Evolutionary conservation across 257 asterid species (phyloP), one percentile per base, ranked within the genome.

Genomic region (Buddleja alternifolia): DNA sequence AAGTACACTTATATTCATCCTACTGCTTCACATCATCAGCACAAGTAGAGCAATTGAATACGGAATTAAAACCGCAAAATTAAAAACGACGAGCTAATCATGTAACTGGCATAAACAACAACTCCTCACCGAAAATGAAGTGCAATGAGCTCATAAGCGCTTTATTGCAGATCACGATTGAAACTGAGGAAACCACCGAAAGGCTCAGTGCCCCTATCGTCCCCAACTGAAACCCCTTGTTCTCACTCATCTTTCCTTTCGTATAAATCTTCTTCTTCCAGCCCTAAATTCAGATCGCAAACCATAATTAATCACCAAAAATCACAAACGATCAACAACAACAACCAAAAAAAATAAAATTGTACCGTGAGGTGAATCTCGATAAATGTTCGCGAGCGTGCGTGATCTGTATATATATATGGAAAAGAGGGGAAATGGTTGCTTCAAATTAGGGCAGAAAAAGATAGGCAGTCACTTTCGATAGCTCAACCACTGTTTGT

Each of bases 131-230:
- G 34, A 91, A 91, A 67, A 75, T 89, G 71, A 91, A 88, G 74
- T 90, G 85, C 54, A 91, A 69, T 46, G 81, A 56, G 82, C 95
- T 91, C 95, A 88, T 88, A 39, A 88, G 96, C 73, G 95, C 93
- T 73, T 91, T 88, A 60, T 90, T 90, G 57, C 94, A 90, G 45
- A 90, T 90, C 77, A 86, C 97, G 25, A 88, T 88, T 9, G 96
- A 88, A 40, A 90, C 96, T 11, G 96, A 88, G 0, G 96, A 88
- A 68, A 90, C 86, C 77, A 88, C 97, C 45, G 97, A 88, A 64
- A 91, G 75, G 68, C 82, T 73, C 80, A 88, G 78, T 59, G 96
- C 96, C 52, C 97, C 96, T 7, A 88, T 56, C 51, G 96, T 91
- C 60, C 96, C 95, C 59, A 91, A 50, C 80, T 85, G 91, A 80